phyloP scores from a whole-genome alignment of 352 stramenopile genomes.

The Phytophthora brassicae region DNA sequence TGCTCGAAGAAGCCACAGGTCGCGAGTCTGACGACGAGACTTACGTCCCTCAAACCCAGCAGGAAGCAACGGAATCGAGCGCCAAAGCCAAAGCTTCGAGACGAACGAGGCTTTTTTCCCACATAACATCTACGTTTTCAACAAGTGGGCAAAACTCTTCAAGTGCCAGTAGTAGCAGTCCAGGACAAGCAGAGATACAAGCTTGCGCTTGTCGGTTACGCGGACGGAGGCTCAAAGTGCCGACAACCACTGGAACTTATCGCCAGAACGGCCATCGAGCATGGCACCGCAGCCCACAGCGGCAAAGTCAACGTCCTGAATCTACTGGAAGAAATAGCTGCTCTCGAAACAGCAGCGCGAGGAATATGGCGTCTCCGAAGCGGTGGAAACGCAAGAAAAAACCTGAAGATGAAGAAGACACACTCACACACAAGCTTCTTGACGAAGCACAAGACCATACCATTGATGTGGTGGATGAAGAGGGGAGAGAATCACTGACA shows the following conservation, averaged over 20 bases:
- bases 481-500: constrained; percentile 13
- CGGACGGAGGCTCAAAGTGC: constrained; percentile 15
- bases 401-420: constrained; percentile 14
- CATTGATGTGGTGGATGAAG: constrained; percentile 30
- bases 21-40: constrained; percentile 32
- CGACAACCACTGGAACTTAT: constrained; percentile 1
- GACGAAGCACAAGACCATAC: constrained; percentile 27
- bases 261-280: constrained; percentile 1
- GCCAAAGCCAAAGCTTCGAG: constrained; percentile 18
- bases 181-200: neutral
- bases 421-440: constrained; percentile 33
- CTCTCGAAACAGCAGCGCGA: constrained; percentile 12
- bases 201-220: constrained; percentile 27
- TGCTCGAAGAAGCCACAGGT: constrained; percentile 34
- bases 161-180: neutral
- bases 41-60: neutral
- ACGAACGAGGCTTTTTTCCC: constrained; percentile 25
- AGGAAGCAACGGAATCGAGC: neutral
- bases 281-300: constrained; percentile 11
- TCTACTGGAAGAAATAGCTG: constrained; percentile 24
- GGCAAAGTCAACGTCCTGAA: constrained; percentile 13
- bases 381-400: constrained; percentile 24
- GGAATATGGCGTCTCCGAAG: constrained; percentile 8
- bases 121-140: constrained; percentile 33
- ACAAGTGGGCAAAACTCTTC: constrained; percentile 12